These are phyloP conservation scores for Maudiozyma turicensis DNA, from an alignment of 805 yeast genomes.

Conservation along the genomic window DNA sequence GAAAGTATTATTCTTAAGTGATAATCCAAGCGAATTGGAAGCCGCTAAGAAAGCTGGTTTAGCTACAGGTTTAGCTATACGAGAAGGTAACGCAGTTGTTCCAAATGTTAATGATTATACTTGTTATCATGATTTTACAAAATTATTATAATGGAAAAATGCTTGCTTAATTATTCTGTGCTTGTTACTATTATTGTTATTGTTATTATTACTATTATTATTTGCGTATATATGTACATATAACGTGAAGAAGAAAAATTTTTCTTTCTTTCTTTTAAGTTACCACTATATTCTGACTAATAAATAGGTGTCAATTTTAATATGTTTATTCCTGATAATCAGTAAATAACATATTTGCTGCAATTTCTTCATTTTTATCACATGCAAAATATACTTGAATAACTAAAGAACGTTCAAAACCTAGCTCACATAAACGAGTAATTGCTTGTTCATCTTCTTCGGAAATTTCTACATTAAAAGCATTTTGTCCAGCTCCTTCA, in stretches of 20 bases:
- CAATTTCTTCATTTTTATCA: conserved; percentile 92
- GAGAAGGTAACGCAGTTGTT: conserved; percentile 66
- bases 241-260: too few relatives aligned
- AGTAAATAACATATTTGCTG: conserved; percentile 82
- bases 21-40: conserved; percentile 63
- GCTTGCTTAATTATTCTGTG: background rate
- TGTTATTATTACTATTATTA: background rate
- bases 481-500: background rate
- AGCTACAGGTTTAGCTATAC: conserved; percentile 44
- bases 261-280: too few relatives aligned
- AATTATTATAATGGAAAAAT: conserved; percentile 1
- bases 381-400: conserved; percentile 95
- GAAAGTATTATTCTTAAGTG: conserved; percentile 61
- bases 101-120: conserved; percentile 1
- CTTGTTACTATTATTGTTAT: background rate
- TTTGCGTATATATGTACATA: background rate
- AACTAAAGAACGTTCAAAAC: conserved; percentile 80
- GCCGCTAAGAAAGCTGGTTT: conserved; percentile 68
- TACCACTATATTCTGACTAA: too few relatives aligned
- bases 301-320: background rate
- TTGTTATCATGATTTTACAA: conserved; percentile 4
- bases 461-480: conserved; percentile 42
- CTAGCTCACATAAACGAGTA: conserved; percentile 79
- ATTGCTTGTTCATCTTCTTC: conserved; percentile 87
- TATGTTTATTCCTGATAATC: conserved; percentile 34